Evolutionary conservation across 1,284 basidiomycete species (phyloP).

Genomic region (Malassezia caprae): DNA sequence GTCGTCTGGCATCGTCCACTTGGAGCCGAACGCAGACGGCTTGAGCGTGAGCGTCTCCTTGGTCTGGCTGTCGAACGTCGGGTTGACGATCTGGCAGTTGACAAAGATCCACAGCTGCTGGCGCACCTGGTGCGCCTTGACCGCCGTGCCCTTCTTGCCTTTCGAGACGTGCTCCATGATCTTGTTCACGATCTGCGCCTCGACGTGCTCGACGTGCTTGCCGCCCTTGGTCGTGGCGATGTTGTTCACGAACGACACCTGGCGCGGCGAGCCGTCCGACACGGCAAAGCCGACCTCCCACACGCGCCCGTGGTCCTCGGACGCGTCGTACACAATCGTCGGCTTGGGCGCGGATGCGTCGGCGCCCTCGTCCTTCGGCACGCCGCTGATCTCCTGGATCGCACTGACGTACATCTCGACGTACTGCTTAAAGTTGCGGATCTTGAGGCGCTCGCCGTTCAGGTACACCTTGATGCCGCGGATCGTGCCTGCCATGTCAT

Average conservation of each 20-base stretch:
- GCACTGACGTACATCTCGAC: conserved; percentile 71
- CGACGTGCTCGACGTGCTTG: conserved; percentile 77
- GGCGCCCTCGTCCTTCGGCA: conserved; percentile 24
- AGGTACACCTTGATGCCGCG: conserved; percentile 86
- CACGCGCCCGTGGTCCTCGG: conserved; percentile 56
- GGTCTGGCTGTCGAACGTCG: conserved; percentile 97
- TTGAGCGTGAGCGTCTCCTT: conserved; percentile 91
- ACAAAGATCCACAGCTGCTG: conserved; percentile 99
- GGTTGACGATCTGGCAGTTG: conserved; percentile 92
- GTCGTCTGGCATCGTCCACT: conserved; percentile 78
- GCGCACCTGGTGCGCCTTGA: conserved; percentile 87
- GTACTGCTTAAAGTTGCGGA: conserved; percentile 95
- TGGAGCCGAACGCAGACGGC: conserved; percentile 75
- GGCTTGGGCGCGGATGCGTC: conserved; percentile 58
- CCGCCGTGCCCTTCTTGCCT: conserved; percentile 76
- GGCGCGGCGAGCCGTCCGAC: conserved; percentile 70
- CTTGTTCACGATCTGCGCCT: conserved; percentile 75
- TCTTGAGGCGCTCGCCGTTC: conserved; percentile 81
- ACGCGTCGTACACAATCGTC: conserved; percentile 69
- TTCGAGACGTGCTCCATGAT: conserved; percentile 70
- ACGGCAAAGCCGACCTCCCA: conserved; percentile 97
- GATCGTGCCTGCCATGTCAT: conserved; percentile 91
- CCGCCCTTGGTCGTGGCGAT: conserved; percentile 96
- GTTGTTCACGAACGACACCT: conserved; percentile 91
- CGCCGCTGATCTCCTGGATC: conserved; percentile 47